Evolutionary conservation across 2,329 filamentous ascomycete genomes (phyloP).

Genomic region (Neofusicoccum sp.): DNA sequence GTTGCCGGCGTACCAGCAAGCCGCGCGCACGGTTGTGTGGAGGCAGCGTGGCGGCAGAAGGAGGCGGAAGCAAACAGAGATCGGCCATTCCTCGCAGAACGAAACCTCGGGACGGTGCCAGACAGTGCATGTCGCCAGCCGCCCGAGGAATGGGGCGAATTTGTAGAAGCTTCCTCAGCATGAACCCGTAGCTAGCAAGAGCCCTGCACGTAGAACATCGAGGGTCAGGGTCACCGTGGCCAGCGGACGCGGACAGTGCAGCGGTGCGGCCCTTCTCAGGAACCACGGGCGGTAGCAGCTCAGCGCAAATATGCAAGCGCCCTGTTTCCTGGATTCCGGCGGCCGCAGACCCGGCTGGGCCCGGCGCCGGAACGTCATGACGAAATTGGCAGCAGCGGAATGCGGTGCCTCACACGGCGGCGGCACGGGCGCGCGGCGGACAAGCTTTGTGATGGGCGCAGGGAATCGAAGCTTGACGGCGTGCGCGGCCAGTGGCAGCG

Average conservation of each 20-base stretch:
- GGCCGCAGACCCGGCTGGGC: slow-evolving; percentile 4
- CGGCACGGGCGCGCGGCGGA: not conserved
- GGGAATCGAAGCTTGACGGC: slow-evolving; percentile 13
- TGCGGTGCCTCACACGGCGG: slow-evolving; percentile 8
- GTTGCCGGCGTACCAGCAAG: not conserved
- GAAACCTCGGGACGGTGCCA: not conserved
- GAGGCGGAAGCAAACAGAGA: slow-evolving; percentile 5
- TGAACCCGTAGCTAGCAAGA: not conserved
- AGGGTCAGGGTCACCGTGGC: not conserved
- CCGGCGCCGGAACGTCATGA: slow-evolving; percentile 7
- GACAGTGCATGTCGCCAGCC: not conserved
- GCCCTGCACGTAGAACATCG: not conserved
- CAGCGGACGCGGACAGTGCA: not conserved
- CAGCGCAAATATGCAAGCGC: slow-evolving; percentile 3
- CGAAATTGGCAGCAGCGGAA: slow-evolving; percentile 9
- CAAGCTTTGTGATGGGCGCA: slow-evolving; percentile 18
- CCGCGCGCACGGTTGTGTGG: slow-evolving; percentile 13
- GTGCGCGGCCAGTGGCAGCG: not conserved
- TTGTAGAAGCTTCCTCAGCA: not conserved
- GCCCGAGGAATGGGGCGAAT: not conserved
- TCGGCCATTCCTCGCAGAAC: slow-evolving; percentile 3
- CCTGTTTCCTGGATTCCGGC: slow-evolving; percentile 11
- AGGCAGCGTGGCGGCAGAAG: not conserved
- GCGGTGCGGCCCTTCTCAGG: not conserved
- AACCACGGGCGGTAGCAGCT: not conserved